Percentiles rank a stretch among this genome's conserved stretches.
Conservation (phyloP, 805 yeast species). For the Ogataea philodendri region DNA sequence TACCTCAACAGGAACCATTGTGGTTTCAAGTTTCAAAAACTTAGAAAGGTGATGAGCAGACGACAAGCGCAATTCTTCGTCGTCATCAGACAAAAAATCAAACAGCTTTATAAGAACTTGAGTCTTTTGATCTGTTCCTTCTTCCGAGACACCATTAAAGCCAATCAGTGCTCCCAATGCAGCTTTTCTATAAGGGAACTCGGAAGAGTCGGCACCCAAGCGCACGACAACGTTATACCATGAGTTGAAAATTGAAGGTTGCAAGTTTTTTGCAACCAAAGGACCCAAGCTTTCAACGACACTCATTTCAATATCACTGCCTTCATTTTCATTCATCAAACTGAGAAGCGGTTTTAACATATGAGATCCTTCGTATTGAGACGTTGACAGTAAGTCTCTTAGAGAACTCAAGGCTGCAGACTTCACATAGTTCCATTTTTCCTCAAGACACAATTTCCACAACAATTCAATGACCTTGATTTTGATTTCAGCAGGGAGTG, state of each 20-base stretch:
- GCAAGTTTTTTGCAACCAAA: conserved; percentile 7
- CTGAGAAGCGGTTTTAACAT: conserved; percentile 4
- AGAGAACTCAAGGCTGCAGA: conserved; percentile 40
- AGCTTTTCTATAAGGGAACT: conserved; percentile 45
- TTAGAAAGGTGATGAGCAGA: conserved; percentile 44
- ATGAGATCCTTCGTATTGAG: conserved; percentile 1
- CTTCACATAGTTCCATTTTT: conserved; percentile 45
- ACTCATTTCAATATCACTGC: conserved; percentile 8
- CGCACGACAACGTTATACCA: conserved; percentile 32
- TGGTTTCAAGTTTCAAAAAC: conserved; percentile 25
- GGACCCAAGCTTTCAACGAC: conserved; percentile 10
- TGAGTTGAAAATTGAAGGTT: conserved; percentile 16
- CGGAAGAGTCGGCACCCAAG: conserved; percentile 41
- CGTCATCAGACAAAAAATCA: conserved; percentile 61
- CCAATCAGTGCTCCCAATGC: conserved; percentile 44
- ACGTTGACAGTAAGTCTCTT: conserved; percentile 22
- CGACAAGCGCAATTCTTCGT: conserved; percentile 50
- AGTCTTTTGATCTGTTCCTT: conserved; percentile 4
- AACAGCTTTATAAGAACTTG: conserved; percentile 28
- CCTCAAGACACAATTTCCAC: conserved; percentile 28
- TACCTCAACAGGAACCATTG: conserved; percentile 34
- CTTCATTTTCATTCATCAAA: not conserved
- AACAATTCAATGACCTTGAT: conserved; percentile 10
- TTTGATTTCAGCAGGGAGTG: conserved; percentile 5
- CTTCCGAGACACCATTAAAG: conserved; percentile 21